Base-by-base conservation (phyloP, 2,329 filamentous ascomycete species). In the Colletotrichum lindemuthianum region DNA sequence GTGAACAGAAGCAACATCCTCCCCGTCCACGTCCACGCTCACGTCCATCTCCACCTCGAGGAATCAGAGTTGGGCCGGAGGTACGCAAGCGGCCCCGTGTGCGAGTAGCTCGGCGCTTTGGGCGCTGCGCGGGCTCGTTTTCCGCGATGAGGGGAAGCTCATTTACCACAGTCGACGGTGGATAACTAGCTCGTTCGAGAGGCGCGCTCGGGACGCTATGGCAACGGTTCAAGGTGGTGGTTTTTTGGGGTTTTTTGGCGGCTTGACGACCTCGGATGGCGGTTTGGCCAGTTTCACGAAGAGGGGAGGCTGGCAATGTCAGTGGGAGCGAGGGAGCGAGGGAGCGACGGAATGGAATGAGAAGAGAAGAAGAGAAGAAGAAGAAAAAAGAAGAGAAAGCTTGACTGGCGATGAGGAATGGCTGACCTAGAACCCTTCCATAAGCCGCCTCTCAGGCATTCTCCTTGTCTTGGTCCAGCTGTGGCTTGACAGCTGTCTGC, bases 281-380 rank as follows among this genome's bases (percentile, higher is more conserved):
- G 15, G 44, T 15, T 24, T 24, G 24, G 24, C 32, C 40, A 60
- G 61, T 65, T 61, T 65, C 61, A 65, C 57, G 61, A 63, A 15
- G 47, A 47, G 40, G 45, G 16, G 43, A 16, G n/a, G 43, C 4
- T 13, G n/a, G 16, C 15, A 15, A 45, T 56, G 51, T 39, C 4
- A 33, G 43, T 34, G 32, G 24, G 13, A 33, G 15, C 6, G 11
- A 33, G 36, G 33, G 8, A n/a, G 37, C 34, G 51, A 52, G 48
- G 45, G 41, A 60, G 45, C 44, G 40, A 11, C 50, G 51, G 40
- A 36, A 54, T 24, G 43, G 13, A 15, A 24, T 24, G 24, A 24
- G 24, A 40, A 12, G 37, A 33, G 5, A 15, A 43, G 13, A 15
- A 40, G n/a, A 43, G 13, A 15, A 40, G n/a, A 37, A 33, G 5